A percentile compares a stretch with the other conserved stretches of the same genome.
Evolutionary conservation across 2,329 filamentous ascomycete species (phyloP).

Genomic region (Aspergillus neotritici): DNA sequence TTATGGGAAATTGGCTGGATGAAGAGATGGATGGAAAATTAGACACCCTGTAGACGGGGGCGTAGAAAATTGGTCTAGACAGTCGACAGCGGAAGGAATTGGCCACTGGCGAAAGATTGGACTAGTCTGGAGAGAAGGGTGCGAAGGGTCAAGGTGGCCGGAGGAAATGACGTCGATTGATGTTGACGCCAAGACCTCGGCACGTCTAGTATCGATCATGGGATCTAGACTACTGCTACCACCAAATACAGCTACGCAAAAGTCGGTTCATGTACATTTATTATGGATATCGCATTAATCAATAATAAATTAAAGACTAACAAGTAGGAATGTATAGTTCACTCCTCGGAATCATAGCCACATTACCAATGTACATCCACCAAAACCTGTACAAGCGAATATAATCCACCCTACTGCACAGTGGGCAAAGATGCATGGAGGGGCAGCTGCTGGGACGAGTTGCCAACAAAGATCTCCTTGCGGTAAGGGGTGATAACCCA

Average conservation of each 20-base stretch:
- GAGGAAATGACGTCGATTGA: neutral
- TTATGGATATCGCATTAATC: too few species aligned
- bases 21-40: too few species aligned
- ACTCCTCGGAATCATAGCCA: neutral
- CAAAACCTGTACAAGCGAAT: constrained; percentile 2
- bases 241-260: neutral
- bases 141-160: neutral
- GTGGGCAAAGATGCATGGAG: constrained; percentile 38
- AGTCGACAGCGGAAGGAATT: too few species aligned
- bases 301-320: neutral
- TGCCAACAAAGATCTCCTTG: constrained; percentile 58
- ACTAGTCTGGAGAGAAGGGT: neutral
- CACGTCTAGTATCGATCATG: too few species aligned
- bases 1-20: too few species aligned
- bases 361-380: constrained; percentile 2
- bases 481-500: constrained; percentile 62
- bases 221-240: neutral
- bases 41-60: too few species aligned
- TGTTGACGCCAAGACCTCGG: neutral
- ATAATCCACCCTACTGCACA: constrained; percentile 15
- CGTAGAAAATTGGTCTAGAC: too few species aligned
- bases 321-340: neutral
- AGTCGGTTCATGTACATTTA: neutral
- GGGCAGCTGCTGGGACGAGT: constrained; percentile 53
- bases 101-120: too few species aligned